Percentiles rank a stretch among this genome's conserved stretches.
These are phyloP conservation scores for Kuraishia borneana DNA, from an alignment of 805 yeast genomes.

Conservation along the genomic window DNA sequence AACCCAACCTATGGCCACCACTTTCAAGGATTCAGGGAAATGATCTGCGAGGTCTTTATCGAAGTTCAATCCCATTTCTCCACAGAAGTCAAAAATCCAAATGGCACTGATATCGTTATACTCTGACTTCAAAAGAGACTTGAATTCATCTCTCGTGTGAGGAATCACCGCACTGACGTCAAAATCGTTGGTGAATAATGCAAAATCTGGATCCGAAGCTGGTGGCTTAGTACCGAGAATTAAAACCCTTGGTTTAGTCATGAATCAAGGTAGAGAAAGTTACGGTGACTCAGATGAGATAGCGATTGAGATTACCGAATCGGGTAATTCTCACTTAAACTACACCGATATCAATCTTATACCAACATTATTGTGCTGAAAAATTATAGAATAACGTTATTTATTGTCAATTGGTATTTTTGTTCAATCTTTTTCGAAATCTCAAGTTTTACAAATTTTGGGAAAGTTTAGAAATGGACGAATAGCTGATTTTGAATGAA, in stretches of 20 bases:
- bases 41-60: slow-evolving; percentile 34
- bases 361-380: too few species aligned
- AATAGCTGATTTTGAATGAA: too few species aligned
- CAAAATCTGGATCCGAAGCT: slow-evolving; percentile 23
- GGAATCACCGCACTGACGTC: slow-evolving; percentile 24
- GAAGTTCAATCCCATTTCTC: slow-evolving; percentile 23
- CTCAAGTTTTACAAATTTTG: too few species aligned
- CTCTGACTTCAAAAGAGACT: slow-evolving; percentile 22
- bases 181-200: slow-evolving; percentile 22
- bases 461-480: too few species aligned
- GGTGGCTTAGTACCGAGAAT: slow-evolving; percentile 30
- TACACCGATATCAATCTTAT: too few species aligned
- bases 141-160: slow-evolving; percentile 26
- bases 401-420: too few species aligned
- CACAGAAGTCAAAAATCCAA: slow-evolving; percentile 40
- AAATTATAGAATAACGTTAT: too few species aligned
- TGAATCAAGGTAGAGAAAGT: too few species aligned
- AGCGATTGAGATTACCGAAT: too few species aligned
- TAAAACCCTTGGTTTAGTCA: slow-evolving; percentile 24
- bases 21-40: slow-evolving; percentile 33
- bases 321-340: too few species aligned
- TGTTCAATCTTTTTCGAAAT: too few species aligned
- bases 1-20: slow-evolving; percentile 43
- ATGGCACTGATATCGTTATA: slow-evolving; percentile 33
- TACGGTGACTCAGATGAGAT: too few species aligned